Evolutionary conservation across 495 filamentous ascomycete genomes (phyloP), one percentile per base, ranked within the genome.

Genomic region (Cercophora scortea): DNA sequence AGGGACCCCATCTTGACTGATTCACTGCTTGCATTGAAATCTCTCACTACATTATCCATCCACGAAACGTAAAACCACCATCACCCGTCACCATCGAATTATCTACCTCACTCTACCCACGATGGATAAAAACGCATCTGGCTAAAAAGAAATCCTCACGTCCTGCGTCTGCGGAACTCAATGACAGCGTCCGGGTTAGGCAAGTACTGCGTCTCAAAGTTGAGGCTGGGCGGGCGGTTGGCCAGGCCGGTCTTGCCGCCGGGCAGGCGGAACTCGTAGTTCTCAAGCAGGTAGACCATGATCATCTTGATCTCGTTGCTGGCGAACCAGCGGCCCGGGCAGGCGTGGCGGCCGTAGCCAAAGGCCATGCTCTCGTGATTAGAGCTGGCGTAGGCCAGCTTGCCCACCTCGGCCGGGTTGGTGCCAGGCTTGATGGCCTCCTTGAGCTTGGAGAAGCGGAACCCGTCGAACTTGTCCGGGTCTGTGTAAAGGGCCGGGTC

Each of bases 291-390:
- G 47, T 63, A 56, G 25, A 61, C 60, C 8, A 81, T 50, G n/a
- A 69, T 57, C 33, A 77, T 58, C 67, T 80, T 77, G 38, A 80
- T 66, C 57, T 75, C 68, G 53, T 74, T 61, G 3, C 61, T 59
- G 1, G 71, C 76, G 60, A 80, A 75, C 61, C 78, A 80, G 13
- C 77, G 58, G 7, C 77, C 77, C 0, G 77, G 73, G 50, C 78
- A 81, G 8, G 73, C 74, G 44, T 78, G 72, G 32, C 63, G 62
- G 11, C 80, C 80, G 50, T 73, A 56, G 1, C 80, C 79, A 52
- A 80, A 82, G 11, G 42, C 42, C 42, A 45, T 15, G 10, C 58
- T 57, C 8, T 77, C 49, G 45, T 73, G 59, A 1, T 70, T 58
- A 2, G 62, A 45, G 25, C 64, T 72, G n/a, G 18, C 42, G 18